Evolutionary conservation across 441 rosid genomes (phyloP), one percentile per base, ranked within the genome.

Genomic region (Adansonia rubrostipa): DNA sequence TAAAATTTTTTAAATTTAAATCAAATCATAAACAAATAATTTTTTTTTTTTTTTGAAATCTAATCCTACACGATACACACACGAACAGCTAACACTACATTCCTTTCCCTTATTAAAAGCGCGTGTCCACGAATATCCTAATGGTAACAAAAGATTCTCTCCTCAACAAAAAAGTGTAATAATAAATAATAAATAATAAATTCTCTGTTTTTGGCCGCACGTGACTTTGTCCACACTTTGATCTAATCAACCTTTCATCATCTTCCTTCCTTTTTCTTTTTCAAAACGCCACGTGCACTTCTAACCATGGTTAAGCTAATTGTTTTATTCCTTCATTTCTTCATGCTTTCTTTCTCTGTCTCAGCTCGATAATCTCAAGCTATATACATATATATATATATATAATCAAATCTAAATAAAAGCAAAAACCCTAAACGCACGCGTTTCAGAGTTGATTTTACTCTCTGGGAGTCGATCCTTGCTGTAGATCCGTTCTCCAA

Each of bases 261-360:
- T 73, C 68, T 28, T 28, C 33, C 2, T 3, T 28, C 33, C 3
- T 28, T 28, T 28, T 9, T 14, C 6, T 20, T 28, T 62, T 28
- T 33, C 42, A 67, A 68, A 83, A 9, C 71, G 67, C 81, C 81
- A 85, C 87, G 85, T 76, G 84, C 75, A 47, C 76, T 28, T 42
- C 51, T 64, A 48, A 78, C 77, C 79, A 36, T 24, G 53, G 75
- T 74, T 77, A 28, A 28, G 33, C 33, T 1, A 28, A 28, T 1
- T 28, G 33, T 28, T 28, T 28, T 28, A 28, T 28, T 28, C 33
- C 33, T 28, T 2, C 33, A 28, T 28, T 28, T 28, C 33, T 28
- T 28, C 33, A 28, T 1, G 33, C 2, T 28, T 28, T 28, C 33
- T 28, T 28, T 28, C 33, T 28, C 33, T 1, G 33, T 28, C 33